phyloP scores from a whole-genome alignment of 768 basidiomycete species.

The Lactarius indigo region DNA sequence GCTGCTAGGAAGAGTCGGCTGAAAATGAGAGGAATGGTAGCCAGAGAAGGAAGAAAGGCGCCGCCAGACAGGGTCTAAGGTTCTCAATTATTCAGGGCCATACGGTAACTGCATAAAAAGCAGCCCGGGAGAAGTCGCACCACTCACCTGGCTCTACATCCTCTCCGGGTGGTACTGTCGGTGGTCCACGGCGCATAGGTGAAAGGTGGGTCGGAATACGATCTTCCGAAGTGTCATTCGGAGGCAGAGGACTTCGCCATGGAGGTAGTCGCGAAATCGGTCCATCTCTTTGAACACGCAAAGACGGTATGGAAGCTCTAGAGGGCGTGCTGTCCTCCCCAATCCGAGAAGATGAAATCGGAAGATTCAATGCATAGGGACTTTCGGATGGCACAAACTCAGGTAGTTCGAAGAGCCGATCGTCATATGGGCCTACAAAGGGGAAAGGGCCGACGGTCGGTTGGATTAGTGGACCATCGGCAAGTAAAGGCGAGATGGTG shows the following conservation, averaged over 20 bases:
- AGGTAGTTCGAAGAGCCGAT: slow-evolving; percentile 1
- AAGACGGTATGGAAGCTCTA: slow-evolving; percentile 1
- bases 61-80: slow-evolving; percentile 11
- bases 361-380: slow-evolving; percentile 18
- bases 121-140: background rate
- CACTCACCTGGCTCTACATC: slow-evolving; percentile 15
- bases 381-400: slow-evolving; percentile 11
- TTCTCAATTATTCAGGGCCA: slow-evolving; percentile 4
- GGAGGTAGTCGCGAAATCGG: slow-evolving; percentile 14
- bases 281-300: slow-evolving; percentile 14
- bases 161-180: background rate
- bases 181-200: background rate
- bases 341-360: slow-evolving; percentile 7
- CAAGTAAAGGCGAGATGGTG: background rate
- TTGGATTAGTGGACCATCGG: background rate
- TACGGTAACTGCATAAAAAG: background rate
- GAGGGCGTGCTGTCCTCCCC: slow-evolving; percentile 1
- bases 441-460: background rate
- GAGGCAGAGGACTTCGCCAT: slow-evolving; percentile 12
- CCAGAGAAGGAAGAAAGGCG: slow-evolving; percentile 6
- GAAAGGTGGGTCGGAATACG: slow-evolving; percentile 8
- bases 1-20: background rate
- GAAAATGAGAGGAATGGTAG: background rate
- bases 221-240: slow-evolving; percentile 11
- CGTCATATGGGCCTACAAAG: slow-evolving; percentile 8